Conservation (phyloP, 1,284 basidiomycete species). For the Cryptococcus floricola region DNA sequence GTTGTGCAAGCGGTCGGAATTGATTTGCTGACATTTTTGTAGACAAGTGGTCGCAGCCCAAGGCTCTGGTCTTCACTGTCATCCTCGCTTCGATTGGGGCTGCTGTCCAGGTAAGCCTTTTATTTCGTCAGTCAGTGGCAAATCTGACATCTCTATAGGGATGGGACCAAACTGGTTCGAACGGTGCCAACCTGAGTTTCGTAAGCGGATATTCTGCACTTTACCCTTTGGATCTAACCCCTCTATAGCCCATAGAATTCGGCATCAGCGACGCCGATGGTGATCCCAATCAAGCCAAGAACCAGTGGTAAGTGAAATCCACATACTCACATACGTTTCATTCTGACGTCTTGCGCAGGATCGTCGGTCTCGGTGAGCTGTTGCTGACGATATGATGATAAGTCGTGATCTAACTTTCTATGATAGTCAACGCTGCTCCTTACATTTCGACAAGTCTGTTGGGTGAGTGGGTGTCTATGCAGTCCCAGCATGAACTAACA, state of each 20-base stretch:
- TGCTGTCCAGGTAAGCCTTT: conserved; percentile 16
- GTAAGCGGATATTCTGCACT: no score
- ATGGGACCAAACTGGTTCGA: conserved; percentile 43
- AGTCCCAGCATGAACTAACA: no score
- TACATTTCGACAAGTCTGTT: conserved; percentile 19
- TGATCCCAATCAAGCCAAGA: conserved; percentile 20
- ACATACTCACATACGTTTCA: conserved; percentile 53
- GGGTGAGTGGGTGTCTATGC: no score
- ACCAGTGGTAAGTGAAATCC: conserved; percentile 46
- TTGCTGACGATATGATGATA: no score
- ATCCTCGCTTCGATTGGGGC: conserved; percentile 27
- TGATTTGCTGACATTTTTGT: background rate
- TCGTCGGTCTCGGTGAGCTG: background rate
- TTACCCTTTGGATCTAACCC: no score
- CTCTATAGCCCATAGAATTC: conserved; percentile 51
- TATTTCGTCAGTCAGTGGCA: conserved; percentile 45
- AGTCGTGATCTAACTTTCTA: background rate
- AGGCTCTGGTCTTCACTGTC: conserved; percentile 22
- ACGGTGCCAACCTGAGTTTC: conserved; percentile 50
- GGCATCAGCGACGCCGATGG: conserved; percentile 50
- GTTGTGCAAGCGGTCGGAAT: background rate
- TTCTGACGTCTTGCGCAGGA: conserved; percentile 46
- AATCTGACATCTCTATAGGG: conserved; percentile 8
- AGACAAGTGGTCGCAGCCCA: conserved; percentile 62
- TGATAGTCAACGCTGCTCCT: conserved; percentile 42